These are phyloP conservation scores for Trametes punicea DNA, from an alignment of 768 basidiomycete species.

Conservation along the genomic window DNA sequence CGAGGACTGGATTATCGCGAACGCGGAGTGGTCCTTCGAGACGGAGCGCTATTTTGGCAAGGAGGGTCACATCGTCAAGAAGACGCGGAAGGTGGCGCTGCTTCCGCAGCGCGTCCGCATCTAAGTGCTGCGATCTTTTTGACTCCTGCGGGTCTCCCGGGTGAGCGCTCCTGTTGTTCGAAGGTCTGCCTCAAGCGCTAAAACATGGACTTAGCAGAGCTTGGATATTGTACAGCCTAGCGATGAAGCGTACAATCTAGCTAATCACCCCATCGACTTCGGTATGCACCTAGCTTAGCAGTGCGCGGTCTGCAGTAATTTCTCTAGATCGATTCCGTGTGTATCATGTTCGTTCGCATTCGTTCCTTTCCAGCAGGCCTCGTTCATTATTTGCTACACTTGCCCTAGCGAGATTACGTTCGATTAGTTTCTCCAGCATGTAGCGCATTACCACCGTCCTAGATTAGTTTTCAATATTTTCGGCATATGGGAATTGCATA, in stretches of 20 bases:
- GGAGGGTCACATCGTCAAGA: slow-evolving; percentile 50
- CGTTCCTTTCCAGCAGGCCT: neutral
- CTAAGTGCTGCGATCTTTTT: neutral
- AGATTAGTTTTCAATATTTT: slow-evolving; percentile 2
- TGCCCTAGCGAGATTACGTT: neutral
- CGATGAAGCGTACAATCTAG: slow-evolving; percentile 6
- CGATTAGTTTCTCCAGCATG: slow-evolving; percentile 6
- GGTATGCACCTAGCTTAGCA: slow-evolving; percentile 1
- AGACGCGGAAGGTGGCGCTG: slow-evolving; percentile 49
- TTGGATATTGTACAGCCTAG: slow-evolving; percentile 10
- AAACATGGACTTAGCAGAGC: neutral
- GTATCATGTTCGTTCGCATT: neutral
- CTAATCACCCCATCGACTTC: neutral
- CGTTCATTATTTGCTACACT: neutral
- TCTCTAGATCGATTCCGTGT: neutral
- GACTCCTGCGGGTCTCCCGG: neutral
- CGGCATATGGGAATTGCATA: neutral
- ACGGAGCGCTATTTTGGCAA: slow-evolving; percentile 71
- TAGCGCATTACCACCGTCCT: slow-evolving; percentile 1
- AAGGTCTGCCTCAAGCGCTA: no score
- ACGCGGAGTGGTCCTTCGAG: slow-evolving; percentile 71
- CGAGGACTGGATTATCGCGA: slow-evolving; percentile 71
- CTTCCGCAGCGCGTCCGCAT: slow-evolving; percentile 33
- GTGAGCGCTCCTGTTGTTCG: neutral
- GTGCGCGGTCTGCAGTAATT: slow-evolving; percentile 2